Conservation (phyloP, 2,329 filamentous ascomycete species). For the Pseudogymnoascus sp. region DNA sequence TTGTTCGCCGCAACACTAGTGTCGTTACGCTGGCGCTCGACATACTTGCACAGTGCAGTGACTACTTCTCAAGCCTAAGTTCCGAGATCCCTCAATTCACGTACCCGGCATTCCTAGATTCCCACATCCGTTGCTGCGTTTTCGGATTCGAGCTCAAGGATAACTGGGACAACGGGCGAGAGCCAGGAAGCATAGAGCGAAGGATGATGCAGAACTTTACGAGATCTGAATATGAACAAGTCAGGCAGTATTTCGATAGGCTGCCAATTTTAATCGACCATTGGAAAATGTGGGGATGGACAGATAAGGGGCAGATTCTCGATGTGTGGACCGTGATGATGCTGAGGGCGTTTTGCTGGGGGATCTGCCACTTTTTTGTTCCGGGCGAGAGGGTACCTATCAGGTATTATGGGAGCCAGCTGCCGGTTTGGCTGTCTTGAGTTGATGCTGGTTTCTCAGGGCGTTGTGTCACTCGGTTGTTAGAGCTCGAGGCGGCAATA, state of each 20-base stretch:
- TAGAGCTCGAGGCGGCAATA: neutral
- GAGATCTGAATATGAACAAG: conserved; percentile 2
- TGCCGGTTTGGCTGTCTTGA: conserved; percentile 16
- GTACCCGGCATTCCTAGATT: neutral
- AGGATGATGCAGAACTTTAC: conserved; percentile 6
- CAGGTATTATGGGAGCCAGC: conserved; percentile 19
- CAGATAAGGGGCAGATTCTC: conserved; percentile 15
- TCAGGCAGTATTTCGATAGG: conserved; percentile 16
- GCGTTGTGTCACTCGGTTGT: neutral
- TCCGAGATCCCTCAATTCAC: neutral
- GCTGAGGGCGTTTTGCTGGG: conserved; percentile 21
- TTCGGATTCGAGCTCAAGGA: neutral
- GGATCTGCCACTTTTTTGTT: conserved; percentile 20
- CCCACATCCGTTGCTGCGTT: neutral
- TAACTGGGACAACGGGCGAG: neutral
- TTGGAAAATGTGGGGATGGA: conserved; percentile 13
- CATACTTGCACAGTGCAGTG: conserved; percentile 2
- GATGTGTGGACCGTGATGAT: conserved; percentile 21
- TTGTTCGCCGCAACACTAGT: neutral
- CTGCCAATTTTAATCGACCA: conserved; percentile 16
- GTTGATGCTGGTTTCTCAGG: neutral
- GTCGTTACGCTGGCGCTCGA: neutral
- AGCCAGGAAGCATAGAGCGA: neutral
- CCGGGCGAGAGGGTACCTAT: conserved; percentile 17
- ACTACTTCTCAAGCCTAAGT: neutral